Evolutionary conservation across 2,329 filamentous ascomycete genomes (phyloP), one percentile per base, ranked within the genome.

Genomic region (Monilinia laxa): DNA sequence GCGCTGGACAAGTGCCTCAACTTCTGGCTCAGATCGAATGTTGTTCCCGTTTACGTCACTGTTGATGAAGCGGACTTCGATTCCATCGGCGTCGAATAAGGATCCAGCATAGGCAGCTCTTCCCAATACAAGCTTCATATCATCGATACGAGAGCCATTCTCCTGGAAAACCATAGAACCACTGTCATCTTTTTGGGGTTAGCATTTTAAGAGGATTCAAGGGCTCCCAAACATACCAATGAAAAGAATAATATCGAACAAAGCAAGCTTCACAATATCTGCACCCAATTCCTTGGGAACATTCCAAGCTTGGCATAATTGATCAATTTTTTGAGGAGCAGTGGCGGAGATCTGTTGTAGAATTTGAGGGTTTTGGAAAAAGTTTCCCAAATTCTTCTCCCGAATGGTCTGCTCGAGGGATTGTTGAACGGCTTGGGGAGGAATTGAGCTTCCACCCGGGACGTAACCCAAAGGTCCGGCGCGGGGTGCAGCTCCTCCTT

Each of bases 61-160:
- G 78, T 90, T 90, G 87, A 90, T 90, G 80, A 90, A 90, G 56
- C 87, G 86, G 51, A 90, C 78, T 38, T 84, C 84, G 69, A 90
- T 87, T 53, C 87, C 88, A 72, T 90, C 87, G 45, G 86, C 80
- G 70, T 90, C 87, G 73, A 90, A 90, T n/a, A 89, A 82, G 3
- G 86, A 87, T 4, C 87, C 85, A 10, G 87, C 87, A 67, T 83
- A 87, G 25, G 87, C 83, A 63, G 89, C 86, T 62, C 85, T 84
- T 59, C 83, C 81, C 70, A 90, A 77, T 71, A 90, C 89, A 71
- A 89, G 80, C 74, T 84, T 83, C 71, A 90, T 78, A 71, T 90
- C 87, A 70, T 87, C 84, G 78, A 90, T 89, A 68, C 88, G 85
- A 72, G 86, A 82, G 54, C 87, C 87, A 67, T 84, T 82, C 74